Percentiles rank a stretch among this genome's conserved stretches.
These are phyloP conservation scores for Polyrhizophydium stewartii DNA, from an alignment of 371 early-diverging fungal species.

Conservation along the genomic window DNA sequence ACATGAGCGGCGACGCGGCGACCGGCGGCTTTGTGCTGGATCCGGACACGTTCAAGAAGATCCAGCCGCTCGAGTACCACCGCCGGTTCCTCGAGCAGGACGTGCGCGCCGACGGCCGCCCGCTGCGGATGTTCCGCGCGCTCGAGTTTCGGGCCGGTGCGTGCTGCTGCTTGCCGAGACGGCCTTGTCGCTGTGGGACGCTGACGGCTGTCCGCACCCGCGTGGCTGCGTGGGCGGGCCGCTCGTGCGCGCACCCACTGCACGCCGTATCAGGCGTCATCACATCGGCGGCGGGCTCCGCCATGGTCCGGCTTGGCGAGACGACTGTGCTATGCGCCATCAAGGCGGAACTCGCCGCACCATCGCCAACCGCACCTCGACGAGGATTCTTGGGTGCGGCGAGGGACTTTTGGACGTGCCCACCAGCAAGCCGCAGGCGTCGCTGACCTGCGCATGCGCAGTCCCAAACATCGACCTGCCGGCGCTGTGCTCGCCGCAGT, in stretches of 20 bases:
- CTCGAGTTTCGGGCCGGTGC: constrained; percentile 19
- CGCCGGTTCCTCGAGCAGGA: constrained; percentile 73
- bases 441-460: constrained; percentile 15
- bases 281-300: constrained; percentile 78
- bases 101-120: constrained; percentile 82
- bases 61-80: constrained; percentile 87
- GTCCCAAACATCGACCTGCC: constrained; percentile 91
- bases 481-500: constrained; percentile 78
- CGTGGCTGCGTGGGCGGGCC: background rate
- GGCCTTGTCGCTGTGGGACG: background rate
- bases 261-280: no score
- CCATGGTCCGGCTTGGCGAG: constrained; percentile 82
- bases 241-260: background rate
- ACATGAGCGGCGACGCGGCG: background rate
- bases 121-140: constrained; percentile 18
- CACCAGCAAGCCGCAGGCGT: background rate
- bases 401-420: no score
- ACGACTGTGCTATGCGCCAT: constrained; percentile 91
- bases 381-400: constrained; percentile 78
- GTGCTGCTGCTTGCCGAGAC: background rate
- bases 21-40: constrained; percentile 22
- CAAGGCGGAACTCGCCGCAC: constrained; percentile 91
- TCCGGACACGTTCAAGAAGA: constrained; percentile 38
- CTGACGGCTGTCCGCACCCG: background rate
- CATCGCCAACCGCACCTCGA: constrained; percentile 51